Percentiles rank a stretch among this genome's conserved stretches.
phyloP scores from a whole-genome alignment of 306 rosid genomes.

The Medicago truncatula region MtrunA17r5.0-ANR NC_053044.1:42718001-42718500 shows the following conservation, averaged over 20 bases:
- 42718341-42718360: not conserved
- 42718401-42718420: not conserved
- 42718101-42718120: slow-evolving; percentile 67
- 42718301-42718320: not conserved
- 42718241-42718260: slow-evolving; percentile 7
- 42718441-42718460: too few relatives aligned
- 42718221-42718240: slow-evolving; percentile 34
- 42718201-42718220: slow-evolving; percentile 87
- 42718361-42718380: not conserved
- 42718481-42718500: too few relatives aligned
- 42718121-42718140: slow-evolving; percentile 81
- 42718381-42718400: not conserved
- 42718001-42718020: slow-evolving; percentile 59
- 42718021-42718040: slow-evolving; percentile 31
- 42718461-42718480: too few relatives aligned
- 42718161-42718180: slow-evolving; percentile 79
- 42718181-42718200: slow-evolving; percentile 62
- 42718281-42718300: not conserved
- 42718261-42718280: slow-evolving; percentile 6
- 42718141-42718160: slow-evolving; percentile 86
- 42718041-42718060: not conserved
- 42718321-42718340: not conserved
- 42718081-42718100: slow-evolving; percentile 78
- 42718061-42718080: not conserved
- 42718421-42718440: not conserved